phyloP scores from a whole-genome alignment of 352 stramenopile species.

The Phytophthora pinifolia region DNA sequence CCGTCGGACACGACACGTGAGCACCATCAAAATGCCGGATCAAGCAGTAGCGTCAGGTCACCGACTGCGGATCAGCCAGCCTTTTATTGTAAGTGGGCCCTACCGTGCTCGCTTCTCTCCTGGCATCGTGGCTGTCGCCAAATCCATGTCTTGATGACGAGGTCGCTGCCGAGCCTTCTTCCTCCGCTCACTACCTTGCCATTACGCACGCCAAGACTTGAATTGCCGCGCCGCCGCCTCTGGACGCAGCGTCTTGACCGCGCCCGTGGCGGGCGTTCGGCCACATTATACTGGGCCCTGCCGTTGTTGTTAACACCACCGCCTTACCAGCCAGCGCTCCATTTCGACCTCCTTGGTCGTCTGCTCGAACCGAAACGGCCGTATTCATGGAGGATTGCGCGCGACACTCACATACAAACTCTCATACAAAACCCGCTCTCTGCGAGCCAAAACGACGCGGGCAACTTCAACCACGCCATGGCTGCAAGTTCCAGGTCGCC shows the following conservation, averaged over 20 bases:
- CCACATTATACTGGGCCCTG: too few relatives aligned
- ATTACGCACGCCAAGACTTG: slow-evolving; percentile 9
- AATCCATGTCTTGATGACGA: slow-evolving; percentile 8
- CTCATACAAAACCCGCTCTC: slow-evolving; percentile 25
- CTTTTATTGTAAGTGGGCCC: neutral
- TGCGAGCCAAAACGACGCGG: slow-evolving; percentile 9
- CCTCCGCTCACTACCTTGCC: slow-evolving; percentile 3
- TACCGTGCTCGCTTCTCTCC: neutral
- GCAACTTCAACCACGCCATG: slow-evolving; percentile 25
- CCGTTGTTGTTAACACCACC: too few relatives aligned
- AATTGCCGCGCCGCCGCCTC: neutral
- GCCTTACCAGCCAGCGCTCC: neutral
- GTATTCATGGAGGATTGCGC: slow-evolving; percentile 13
- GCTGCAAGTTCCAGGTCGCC: slow-evolving; percentile 3
- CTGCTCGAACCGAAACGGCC: slow-evolving; percentile 15
- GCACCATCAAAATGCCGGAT: slow-evolving; percentile 10
- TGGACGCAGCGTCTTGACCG: slow-evolving; percentile 3
- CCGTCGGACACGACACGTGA: neutral
- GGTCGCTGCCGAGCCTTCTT: neutral
- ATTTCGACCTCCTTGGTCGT: slow-evolving; percentile 4
- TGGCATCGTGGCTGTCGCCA: neutral
- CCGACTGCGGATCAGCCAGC: neutral
- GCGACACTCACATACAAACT: slow-evolving; percentile 16
- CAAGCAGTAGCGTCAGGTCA: neutral
- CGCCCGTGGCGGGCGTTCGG: too few relatives aligned